These are phyloP conservation scores for Hyaloscypha hepaticicola DNA, from an alignment of 495 filamentous ascomycete species.

Conservation along the genomic window DNA sequence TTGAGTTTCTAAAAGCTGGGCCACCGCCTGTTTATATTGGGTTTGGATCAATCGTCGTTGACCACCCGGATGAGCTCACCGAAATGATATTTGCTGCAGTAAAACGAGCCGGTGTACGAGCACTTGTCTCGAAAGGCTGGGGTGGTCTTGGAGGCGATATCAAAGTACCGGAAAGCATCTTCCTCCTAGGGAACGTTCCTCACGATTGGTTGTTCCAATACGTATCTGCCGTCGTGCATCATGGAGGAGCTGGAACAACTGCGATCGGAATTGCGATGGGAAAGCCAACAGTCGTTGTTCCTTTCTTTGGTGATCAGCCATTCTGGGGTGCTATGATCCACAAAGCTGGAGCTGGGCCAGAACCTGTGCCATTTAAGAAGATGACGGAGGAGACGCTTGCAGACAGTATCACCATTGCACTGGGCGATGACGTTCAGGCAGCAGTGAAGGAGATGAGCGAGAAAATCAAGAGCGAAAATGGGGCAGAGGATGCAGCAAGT, in stretches of 20 bases:
- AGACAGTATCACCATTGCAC: slow-evolving; percentile 66
- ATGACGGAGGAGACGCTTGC: slow-evolving; percentile 64
- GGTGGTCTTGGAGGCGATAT: slow-evolving; percentile 64
- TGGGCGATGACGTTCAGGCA: slow-evolving; percentile 54
- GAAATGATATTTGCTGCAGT: slow-evolving; percentile 67
- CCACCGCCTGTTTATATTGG: slow-evolving; percentile 78
- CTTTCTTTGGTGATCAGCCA: slow-evolving; percentile 84
- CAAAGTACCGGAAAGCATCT: slow-evolving; percentile 58
- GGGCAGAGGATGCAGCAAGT: slow-evolving; percentile 17
- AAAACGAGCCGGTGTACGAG: slow-evolving; percentile 61
- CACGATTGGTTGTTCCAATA: slow-evolving; percentile 81
- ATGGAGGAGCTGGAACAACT: slow-evolving; percentile 81
- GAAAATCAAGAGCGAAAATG: slow-evolving; percentile 24
- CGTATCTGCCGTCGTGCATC: slow-evolving; percentile 76
- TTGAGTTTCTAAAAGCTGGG: slow-evolving; percentile 60
- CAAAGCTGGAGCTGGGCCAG: slow-evolving; percentile 67
- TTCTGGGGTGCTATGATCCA: slow-evolving; percentile 82
- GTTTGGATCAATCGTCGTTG: slow-evolving; percentile 79
- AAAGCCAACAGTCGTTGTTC: slow-evolving; percentile 71
- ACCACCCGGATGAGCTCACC: slow-evolving; percentile 66
- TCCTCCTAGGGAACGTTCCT: slow-evolving; percentile 63
- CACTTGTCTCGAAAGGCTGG: slow-evolving; percentile 79
- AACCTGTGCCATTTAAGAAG: slow-evolving; percentile 70
- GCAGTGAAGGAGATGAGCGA: slow-evolving; percentile 45
- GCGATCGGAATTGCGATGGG: slow-evolving; percentile 69